phyloP scores from a whole-genome alignment of 768 basidiomycete species.

The Boletus subparvulus region DNA sequence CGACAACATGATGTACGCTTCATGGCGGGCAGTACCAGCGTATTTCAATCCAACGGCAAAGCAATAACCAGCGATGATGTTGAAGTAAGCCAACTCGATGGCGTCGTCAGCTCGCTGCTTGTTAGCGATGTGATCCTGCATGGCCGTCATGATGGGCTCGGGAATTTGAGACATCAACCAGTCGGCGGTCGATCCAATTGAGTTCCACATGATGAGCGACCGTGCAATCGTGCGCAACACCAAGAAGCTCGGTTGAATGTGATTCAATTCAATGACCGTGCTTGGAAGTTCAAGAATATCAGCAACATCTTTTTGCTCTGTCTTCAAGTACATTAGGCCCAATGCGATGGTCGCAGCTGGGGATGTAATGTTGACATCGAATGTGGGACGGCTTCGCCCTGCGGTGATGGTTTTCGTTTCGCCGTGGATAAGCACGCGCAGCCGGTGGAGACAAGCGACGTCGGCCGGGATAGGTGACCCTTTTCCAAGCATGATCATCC shows the following conservation, averaged over 20 bases:
- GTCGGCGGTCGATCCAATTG: conserved; percentile 64
- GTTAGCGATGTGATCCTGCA: conserved; percentile 51
- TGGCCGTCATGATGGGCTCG: conserved; percentile 54
- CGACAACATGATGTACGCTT: conserved; percentile 83
- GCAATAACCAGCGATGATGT: conserved; percentile 88
- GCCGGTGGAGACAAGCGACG: conserved; percentile 58
- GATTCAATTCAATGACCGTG: conserved; percentile 75
- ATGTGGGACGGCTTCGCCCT: conserved; percentile 44
- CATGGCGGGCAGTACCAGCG: conserved; percentile 89
- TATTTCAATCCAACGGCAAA: conserved; percentile 91
- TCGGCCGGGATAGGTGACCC: conserved; percentile 81
- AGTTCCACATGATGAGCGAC: conserved; percentile 84
- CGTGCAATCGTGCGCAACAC: conserved; percentile 77
- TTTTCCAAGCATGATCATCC: conserved; percentile 94
- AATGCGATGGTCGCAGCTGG: conserved; percentile 89
- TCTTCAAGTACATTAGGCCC: conserved; percentile 90
- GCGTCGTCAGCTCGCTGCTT: conserved; percentile 58
- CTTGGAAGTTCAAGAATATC: conserved; percentile 83
- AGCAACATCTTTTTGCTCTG: conserved; percentile 80
- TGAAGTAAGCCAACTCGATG: conserved; percentile 86
- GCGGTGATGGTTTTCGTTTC: conserved; percentile 46
- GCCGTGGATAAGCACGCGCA: conserved; percentile 78
- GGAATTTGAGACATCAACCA: conserved; percentile 80
- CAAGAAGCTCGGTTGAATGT: conserved; percentile 85
- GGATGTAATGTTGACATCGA: conserved; percentile 89